Conservation (phyloP, 805 yeast species). For the Candida nonsorbophila region DNA sequence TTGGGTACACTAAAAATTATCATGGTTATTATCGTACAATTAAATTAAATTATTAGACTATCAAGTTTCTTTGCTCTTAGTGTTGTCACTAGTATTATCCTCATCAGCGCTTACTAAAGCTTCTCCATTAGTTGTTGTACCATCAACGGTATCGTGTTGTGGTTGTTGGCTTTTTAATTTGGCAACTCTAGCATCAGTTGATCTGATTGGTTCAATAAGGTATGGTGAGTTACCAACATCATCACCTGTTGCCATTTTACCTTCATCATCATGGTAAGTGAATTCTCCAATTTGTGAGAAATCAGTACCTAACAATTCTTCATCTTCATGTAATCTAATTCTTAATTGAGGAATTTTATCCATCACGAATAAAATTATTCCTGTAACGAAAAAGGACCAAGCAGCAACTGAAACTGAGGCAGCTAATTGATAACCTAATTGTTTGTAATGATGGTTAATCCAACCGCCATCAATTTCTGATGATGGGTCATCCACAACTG, state of each 20-base stretch:
- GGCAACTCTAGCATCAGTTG: slow-evolving; percentile 39
- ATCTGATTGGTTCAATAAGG: slow-evolving; percentile 77
- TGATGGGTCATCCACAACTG: slow-evolving; percentile 28
- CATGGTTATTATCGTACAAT: no score
- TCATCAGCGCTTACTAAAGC: no score
- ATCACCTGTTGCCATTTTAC: slow-evolving; percentile 18
- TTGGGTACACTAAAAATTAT: no score
- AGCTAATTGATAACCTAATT: slow-evolving; percentile 85
- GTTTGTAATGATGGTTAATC: slow-evolving; percentile 77
- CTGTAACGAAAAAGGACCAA: slow-evolving; percentile 74
- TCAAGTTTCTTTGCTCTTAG: no score
- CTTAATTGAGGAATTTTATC: slow-evolving; percentile 74
- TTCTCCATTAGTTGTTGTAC: no score
- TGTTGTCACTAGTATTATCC: no score
- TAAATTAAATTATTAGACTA: no score
- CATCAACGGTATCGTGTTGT: no score
- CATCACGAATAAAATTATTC: slow-evolving; percentile 58
- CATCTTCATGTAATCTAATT: slow-evolving; percentile 78
- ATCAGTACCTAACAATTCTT: slow-evolving; percentile 86
- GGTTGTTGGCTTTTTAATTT: slow-evolving; percentile 19
- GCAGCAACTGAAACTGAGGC: slow-evolving; percentile 64
- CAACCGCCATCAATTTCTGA: slow-evolving; percentile 70
- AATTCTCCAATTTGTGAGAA: slow-evolving; percentile 87
- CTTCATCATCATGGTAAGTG: slow-evolving; percentile 63
- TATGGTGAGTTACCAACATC: slow-evolving; percentile 30